Evolutionary conservation across 345 rosid species (phyloP).

Genomic region (Linum trigynum): DNA sequence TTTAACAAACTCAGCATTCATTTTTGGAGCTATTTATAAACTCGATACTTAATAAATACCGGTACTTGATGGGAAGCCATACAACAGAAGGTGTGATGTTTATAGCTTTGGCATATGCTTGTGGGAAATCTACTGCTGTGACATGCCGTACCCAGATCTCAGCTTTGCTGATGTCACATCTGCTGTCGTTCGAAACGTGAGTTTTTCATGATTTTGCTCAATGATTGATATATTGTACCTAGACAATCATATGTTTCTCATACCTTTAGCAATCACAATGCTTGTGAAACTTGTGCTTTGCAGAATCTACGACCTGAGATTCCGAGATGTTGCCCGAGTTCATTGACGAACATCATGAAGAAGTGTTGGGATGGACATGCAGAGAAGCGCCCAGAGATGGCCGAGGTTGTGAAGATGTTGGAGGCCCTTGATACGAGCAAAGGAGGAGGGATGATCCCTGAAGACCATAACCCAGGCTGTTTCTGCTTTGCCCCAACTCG

Average conservation of each 20-base stretch:
- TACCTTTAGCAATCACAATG: too few species aligned
- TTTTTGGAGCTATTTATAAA: neutral
- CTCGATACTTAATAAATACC: slow-evolving; percentile 5
- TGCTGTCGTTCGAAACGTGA: slow-evolving; percentile 75
- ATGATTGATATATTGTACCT: too few species aligned
- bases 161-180: slow-evolving; percentile 74
- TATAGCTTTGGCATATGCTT: slow-evolving; percentile 96
- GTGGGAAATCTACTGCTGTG: slow-evolving; percentile 97
- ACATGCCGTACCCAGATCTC: slow-evolving; percentile 84
- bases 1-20: too few species aligned
- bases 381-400: slow-evolving; percentile 81
- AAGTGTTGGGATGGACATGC: slow-evolving; percentile 80
- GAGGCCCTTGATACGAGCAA: slow-evolving; percentile 75
- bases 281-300: neutral
- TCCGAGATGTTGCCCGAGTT: slow-evolving; percentile 76
- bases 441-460: slow-evolving; percentile 98
- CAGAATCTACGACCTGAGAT: slow-evolving; percentile 85
- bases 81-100: slow-evolving; percentile 84
- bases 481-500: slow-evolving; percentile 67
- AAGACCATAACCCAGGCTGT: slow-evolving; percentile 52
- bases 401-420: slow-evolving; percentile 63
- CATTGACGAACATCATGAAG: slow-evolving; percentile 58
- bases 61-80: slow-evolving; percentile 94
- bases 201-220: slow-evolving; percentile 6
- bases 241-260: too few species aligned